phyloP scores from a whole-genome alignment of 2,329 filamentous ascomycete genomes.

The Dactylellina haptotyla region DNA sequence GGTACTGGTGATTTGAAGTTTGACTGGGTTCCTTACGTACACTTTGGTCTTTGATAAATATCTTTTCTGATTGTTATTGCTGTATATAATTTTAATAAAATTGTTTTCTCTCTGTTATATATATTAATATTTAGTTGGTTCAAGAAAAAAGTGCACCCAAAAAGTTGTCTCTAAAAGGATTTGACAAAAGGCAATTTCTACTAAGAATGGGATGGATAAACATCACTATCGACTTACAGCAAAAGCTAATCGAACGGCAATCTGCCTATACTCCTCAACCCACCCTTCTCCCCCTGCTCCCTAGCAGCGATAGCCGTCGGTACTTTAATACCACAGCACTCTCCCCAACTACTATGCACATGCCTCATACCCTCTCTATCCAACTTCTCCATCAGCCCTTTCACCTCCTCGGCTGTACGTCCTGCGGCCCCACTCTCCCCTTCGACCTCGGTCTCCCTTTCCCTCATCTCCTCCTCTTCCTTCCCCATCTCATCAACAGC shows the following conservation, averaged over 20 bases:
- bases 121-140: too few species aligned
- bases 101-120: too few species aligned
- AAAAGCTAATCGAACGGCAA: constrained; percentile 79
- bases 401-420: constrained; percentile 63
- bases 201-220: too few species aligned
- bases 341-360: constrained; percentile 84
- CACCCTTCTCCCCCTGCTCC: constrained; percentile 81
- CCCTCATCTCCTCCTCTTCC: constrained; percentile 67
- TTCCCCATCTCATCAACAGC: constrained; percentile 83
- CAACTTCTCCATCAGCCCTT: constrained; percentile 72
- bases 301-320: constrained; percentile 92
- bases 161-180: too few species aligned
- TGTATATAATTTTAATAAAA: too few species aligned
- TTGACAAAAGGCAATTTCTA: not conserved
- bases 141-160: too few species aligned
- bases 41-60: too few species aligned
- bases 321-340: constrained; percentile 98
- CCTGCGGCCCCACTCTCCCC: constrained; percentile 59
- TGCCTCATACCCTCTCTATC: constrained; percentile 73
- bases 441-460: constrained; percentile 59
- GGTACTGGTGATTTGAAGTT: too few species aligned
- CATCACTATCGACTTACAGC: too few species aligned
- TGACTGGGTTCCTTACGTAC: too few species aligned
- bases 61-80: too few species aligned
- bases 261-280: constrained; percentile 73